A percentile compares a stretch with the other conserved stretches of the same genome.
Conservation (phyloP, 2,329 filamentous ascomycete species). For the Nemania abortiva region DNA sequence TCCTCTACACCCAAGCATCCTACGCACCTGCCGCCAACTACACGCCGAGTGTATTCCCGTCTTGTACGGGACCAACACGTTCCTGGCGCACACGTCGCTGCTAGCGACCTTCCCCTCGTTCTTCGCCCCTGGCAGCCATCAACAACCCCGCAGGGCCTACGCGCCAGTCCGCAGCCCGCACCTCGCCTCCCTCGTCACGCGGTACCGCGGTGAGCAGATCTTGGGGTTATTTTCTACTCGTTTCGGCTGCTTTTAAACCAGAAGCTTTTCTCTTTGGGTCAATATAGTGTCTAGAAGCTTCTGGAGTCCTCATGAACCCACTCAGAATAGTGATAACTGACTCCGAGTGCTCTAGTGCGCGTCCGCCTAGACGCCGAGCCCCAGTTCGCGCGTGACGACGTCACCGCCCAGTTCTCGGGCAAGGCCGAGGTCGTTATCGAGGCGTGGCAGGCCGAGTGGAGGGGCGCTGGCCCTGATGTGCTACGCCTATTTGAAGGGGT, state of each 20-base stretch:
- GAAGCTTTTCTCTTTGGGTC: no score
- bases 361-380: slow-evolving; percentile 57
- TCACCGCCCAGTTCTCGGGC: slow-evolving; percentile 53
- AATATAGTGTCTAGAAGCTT: no score
- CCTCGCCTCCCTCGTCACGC: slow-evolving; percentile 52
- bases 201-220: no score
- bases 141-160: slow-evolving; percentile 27
- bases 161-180: slow-evolving; percentile 43
- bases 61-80: slow-evolving; percentile 60
- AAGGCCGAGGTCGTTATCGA: slow-evolving; percentile 57
- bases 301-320: no score
- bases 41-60: slow-evolving; percentile 57
- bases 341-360: no score
- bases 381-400: slow-evolving; percentile 49
- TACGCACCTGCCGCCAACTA: slow-evolving; percentile 56
- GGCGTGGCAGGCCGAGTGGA: slow-evolving; percentile 55
- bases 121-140: slow-evolving; percentile 34
- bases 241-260: no score
- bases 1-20: slow-evolving; percentile 55
- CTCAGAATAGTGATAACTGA: no score
- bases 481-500: slow-evolving; percentile 57
- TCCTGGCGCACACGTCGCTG: slow-evolving; percentile 57
- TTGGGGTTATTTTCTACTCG: no score
- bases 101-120: slow-evolving; percentile 55
- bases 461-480: slow-evolving; percentile 53